Evolutionary conservation across 2,329 filamentous ascomycete genomes (phyloP).

Genomic region (Aspergillus candidus): DNA sequence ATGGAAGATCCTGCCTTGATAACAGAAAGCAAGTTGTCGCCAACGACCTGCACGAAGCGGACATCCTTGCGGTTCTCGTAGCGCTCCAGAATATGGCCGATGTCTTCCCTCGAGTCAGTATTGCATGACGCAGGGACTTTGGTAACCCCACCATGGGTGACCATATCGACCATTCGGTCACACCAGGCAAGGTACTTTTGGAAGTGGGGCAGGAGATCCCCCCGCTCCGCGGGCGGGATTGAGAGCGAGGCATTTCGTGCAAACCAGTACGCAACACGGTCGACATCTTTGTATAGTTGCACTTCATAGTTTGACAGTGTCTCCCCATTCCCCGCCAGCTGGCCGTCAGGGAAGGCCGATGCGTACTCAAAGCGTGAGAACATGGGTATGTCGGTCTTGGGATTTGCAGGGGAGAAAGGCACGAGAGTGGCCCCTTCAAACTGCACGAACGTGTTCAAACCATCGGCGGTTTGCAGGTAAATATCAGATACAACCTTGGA

Average conservation of each 20-base stretch:
- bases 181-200: conserved; percentile 1
- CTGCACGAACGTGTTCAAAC: conserved; percentile 5
- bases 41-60: conserved; percentile 3
- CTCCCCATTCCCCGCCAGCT: background rate
- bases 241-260: background rate
- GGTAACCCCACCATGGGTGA: background rate
- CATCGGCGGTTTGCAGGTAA: background rate
- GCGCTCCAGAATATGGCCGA: background rate
- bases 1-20: conserved; percentile 27
- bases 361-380: conserved; percentile 7
- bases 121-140: background rate
- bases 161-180: background rate
- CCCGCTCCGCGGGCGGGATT: background rate
- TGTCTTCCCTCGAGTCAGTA: background rate
- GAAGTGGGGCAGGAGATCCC: background rate
- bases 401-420: conserved; percentile 6
- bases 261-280: conserved; percentile 5
- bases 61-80: conserved; percentile 3
- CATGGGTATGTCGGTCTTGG: conserved; percentile 4
- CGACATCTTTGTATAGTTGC: background rate
- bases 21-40: conserved; percentile 27
- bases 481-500: conserved; percentile 1
- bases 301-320: background rate
- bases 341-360: conserved; percentile 1
- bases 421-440: conserved; percentile 6